These are phyloP conservation scores for Centella asiatica DNA, from an alignment of 129 eudicot species.

Conservation along the genomic window DNA sequence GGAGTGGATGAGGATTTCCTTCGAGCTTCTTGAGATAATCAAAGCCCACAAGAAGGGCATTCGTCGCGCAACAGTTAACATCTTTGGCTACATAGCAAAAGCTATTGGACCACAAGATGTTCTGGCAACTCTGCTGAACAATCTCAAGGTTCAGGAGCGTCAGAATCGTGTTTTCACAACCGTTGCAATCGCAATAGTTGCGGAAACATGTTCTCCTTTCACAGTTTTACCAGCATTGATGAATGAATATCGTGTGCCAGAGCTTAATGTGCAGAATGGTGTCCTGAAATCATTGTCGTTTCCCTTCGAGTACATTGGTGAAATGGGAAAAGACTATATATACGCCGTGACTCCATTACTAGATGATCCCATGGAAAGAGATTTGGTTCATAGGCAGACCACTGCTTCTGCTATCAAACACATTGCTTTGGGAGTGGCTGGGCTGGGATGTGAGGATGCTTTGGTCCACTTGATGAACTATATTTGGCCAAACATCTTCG, in stretches of 20 bases:
- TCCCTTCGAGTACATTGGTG: constrained; percentile 86
- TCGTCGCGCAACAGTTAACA: constrained; percentile 86
- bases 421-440: constrained; percentile 88
- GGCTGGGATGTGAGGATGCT: constrained; percentile 87
- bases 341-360: constrained; percentile 85
- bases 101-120: constrained; percentile 97
- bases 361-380: constrained; percentile 88
- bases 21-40: constrained; percentile 93
- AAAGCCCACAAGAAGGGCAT: constrained; percentile 86
- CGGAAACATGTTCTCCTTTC: constrained; percentile 90
- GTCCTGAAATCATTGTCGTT: constrained; percentile 75
- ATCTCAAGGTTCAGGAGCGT: constrained; percentile 86
- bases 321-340: constrained; percentile 89
- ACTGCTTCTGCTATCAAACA: constrained; percentile 89
- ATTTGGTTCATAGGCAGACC: constrained; percentile 77
- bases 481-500: constrained; percentile 91
- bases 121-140: constrained; percentile 75
- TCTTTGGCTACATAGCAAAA: constrained; percentile 87
- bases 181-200: constrained; percentile 90
- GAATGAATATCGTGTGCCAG: constrained; percentile 96
- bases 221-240: constrained; percentile 84
- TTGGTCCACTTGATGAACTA: constrained; percentile 71
- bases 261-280: constrained; percentile 85
- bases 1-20: constrained; percentile 98
- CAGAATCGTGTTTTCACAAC: constrained; percentile 97